Percentiles rank a stretch among this genome's conserved stretches.
Conservation (phyloP, 2,329 filamentous ascomycete genomes). For the Tolypocladium ovalisporum region DNA sequence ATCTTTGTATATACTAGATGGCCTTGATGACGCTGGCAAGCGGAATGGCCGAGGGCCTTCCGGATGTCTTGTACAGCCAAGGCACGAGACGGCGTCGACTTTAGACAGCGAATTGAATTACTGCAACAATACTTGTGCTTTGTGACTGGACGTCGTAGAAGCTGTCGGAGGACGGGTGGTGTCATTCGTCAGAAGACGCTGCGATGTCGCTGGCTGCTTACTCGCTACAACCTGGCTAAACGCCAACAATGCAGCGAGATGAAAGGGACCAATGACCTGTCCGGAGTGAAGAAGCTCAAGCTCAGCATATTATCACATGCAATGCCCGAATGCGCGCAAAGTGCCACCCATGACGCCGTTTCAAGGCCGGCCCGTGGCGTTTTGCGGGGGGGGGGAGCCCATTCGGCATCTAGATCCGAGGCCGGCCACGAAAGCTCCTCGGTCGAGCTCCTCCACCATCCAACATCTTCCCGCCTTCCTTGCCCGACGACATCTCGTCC, state of each 20-base stretch:
- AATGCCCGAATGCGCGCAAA: background rate
- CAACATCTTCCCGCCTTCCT: background rate
- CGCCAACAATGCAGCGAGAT: too few relatives aligned
- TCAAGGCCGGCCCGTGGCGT: background rate
- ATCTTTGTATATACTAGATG: constrained; percentile 2
- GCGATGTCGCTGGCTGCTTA: too few relatives aligned
- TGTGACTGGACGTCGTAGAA: too few relatives aligned
- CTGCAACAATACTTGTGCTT: background rate
- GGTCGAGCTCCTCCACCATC: background rate
- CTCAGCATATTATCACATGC: too few relatives aligned
- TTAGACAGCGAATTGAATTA: background rate
- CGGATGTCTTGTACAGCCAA: background rate
- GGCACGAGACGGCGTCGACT: background rate
- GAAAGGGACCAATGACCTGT: too few relatives aligned
- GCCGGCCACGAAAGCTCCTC: background rate
- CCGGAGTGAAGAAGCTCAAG: too few relatives aligned
- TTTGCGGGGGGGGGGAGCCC: background rate
- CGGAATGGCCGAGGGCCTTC: background rate
- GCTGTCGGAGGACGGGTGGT: too few relatives aligned
- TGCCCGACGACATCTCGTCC: background rate
- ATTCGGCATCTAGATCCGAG: background rate
- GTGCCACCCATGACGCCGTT: background rate
- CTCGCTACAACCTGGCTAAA: too few relatives aligned
- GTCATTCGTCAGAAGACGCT: too few relatives aligned
- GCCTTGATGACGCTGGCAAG: background rate